phyloP scores from a whole-genome alignment of 1,284 basidiomycete species.

The Fomitopsis betulina region DNA sequence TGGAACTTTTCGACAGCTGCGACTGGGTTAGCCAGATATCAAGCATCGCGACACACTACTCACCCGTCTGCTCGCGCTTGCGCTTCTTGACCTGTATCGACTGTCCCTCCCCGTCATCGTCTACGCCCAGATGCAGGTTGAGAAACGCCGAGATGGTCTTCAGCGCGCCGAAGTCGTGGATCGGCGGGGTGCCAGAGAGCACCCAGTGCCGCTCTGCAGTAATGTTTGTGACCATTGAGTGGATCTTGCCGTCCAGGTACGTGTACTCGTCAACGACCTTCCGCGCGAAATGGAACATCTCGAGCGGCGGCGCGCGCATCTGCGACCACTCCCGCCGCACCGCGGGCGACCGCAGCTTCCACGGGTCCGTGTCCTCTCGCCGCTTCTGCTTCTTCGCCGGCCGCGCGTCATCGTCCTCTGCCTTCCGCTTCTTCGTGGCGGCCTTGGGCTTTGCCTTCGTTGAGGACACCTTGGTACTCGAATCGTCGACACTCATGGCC shows the following conservation, averaged over 20 bases:
- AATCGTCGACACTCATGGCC: slow-evolving; percentile 57
- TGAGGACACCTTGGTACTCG: slow-evolving; percentile 1
- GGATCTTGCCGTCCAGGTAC: slow-evolving; percentile 80
- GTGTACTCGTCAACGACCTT: slow-evolving; percentile 95
- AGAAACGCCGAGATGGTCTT: slow-evolving; percentile 90
- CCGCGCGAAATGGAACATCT: slow-evolving; percentile 90
- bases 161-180: slow-evolving; percentile 86
- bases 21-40: slow-evolving; percentile 6
- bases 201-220: slow-evolving; percentile 87
- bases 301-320: slow-evolving; percentile 80
- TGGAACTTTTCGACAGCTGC: slow-evolving; percentile 92
- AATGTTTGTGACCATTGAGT: slow-evolving; percentile 75
- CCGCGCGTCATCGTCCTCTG: slow-evolving; percentile 37
- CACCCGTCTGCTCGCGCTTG: slow-evolving; percentile 79
- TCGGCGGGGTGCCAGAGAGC: slow-evolving; percentile 93
- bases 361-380: slow-evolving; percentile 71
- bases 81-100: slow-evolving; percentile 76
- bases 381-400: slow-evolving; percentile 57
- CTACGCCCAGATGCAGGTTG: slow-evolving; percentile 82
- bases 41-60: slow-evolving; percentile 15
- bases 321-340: slow-evolving; percentile 75
- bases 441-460: slow-evolving; percentile 26
- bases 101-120: slow-evolving; percentile 84
- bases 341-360: slow-evolving; percentile 64
- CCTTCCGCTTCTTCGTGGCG: slow-evolving; percentile 45